Base-by-base conservation (phyloP, 2,329 filamentous ascomycete species). In the Epichloe glyceriae region DNA sequence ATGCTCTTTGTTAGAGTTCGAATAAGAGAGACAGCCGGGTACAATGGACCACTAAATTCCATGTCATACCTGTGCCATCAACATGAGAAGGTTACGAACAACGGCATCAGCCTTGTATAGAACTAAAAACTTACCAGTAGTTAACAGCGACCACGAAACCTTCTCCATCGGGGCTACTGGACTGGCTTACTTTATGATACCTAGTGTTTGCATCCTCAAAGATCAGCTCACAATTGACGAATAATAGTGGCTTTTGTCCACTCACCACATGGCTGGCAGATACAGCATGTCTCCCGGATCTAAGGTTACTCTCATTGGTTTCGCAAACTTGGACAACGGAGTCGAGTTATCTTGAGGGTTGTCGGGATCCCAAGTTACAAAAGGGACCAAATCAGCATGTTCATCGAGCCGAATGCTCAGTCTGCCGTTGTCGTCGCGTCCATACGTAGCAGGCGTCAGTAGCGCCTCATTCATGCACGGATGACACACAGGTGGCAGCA, bases 121-220 rank as follows among this genome's bases (percentile, higher is more conserved):
- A 38, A 3, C 4, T 12, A 19, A 35, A 49, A 12, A 59, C 70
- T 61, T 65, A 84, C 84, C 87, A 93, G 64, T 91, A 91, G 60
- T 93, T 93, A 38, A 89, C 81, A 1, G 87, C 85, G 50, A 85
- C 80, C 41, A 86, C 88, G 34, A 90, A 79, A 0, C 82, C 83
- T 55, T 89, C 85, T 0, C 78, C 83, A 50, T 86, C 83, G 1
- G 78, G 70, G 0, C 73, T 74, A 56, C 79, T 82, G 2, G 76
- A 81, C 62, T 93, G 87, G 6, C 78, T 80, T 4, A 93, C 87
- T 62, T 91, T 89, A 62, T 93, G 87, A 62, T 86, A 88, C 79
- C 79, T 79, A 12, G 39, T 30, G 5, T 8, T 33, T 1, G 17
- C 17, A 40, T 22, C 12, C 5, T 6, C 30, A 17, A 22, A 39